A percentile compares a stretch with the other conserved stretches of the same genome.
Evolutionary conservation across 2,329 filamentous ascomycete species (phyloP).

Genomic region (Aspergillus brasiliensis): DNA sequence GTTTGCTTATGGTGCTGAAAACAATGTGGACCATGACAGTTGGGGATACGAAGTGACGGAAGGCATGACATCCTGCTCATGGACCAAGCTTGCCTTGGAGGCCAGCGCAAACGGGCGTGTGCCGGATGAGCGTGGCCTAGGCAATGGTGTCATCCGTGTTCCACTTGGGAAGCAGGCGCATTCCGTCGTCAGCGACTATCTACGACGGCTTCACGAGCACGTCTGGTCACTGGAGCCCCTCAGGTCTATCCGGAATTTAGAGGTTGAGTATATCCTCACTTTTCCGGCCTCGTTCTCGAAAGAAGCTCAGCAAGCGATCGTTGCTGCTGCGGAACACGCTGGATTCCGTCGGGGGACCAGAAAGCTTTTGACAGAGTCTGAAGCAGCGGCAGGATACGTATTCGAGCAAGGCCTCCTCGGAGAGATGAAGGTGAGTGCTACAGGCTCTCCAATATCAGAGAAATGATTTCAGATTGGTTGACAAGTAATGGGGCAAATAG

Average conservation of each 20-base stretch:
- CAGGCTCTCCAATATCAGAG: neutral
- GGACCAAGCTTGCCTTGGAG: neutral
- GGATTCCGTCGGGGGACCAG: neutral
- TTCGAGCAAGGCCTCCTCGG: neutral
- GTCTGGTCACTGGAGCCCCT: neutral
- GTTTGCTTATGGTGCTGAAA: no score
- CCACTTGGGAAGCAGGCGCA: neutral
- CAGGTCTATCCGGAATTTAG: neutral
- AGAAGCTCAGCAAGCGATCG: neutral
- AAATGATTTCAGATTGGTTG: neutral
- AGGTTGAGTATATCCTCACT: neutral
- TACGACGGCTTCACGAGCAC: neutral
- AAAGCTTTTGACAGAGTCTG: neutral
- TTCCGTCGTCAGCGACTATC: neutral
- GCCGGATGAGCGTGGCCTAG: neutral
- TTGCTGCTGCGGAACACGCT: neutral
- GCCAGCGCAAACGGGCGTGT: neutral
- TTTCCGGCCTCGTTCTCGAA: neutral
- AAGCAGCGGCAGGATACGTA: neutral
- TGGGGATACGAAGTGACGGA: no score
- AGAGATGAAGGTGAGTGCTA: neutral
- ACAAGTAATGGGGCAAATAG: neutral
- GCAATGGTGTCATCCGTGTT: neutral
- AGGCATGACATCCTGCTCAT: neutral
- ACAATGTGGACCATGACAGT: no score